Conservation (phyloP, 345 rosid genomes). For the Arabis alpina region DNA sequence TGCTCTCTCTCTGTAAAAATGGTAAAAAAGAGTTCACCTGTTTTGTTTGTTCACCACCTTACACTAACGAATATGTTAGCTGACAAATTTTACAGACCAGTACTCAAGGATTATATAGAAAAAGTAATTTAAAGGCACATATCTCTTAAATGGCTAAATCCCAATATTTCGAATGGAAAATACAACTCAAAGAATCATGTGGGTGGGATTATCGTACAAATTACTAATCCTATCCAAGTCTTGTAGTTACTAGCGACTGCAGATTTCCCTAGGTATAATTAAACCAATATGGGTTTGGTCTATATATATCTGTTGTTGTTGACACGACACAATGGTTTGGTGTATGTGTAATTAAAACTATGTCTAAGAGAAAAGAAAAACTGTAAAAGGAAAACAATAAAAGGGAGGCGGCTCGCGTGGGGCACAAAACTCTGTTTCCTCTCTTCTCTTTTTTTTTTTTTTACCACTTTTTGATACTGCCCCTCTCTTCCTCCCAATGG, state of each 20-base stretch:
- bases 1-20: not conserved
- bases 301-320: not conserved
- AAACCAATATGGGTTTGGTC: not conserved
- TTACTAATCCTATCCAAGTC: not conserved
- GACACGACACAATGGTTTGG: too few relatives aligned
- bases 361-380: not conserved
- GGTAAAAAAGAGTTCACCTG: too few relatives aligned
- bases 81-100: not conserved
- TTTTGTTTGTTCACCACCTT: too few relatives aligned
- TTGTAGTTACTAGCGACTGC: not conserved
- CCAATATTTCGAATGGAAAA: not conserved
- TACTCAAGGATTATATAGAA: not conserved
- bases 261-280: not conserved
- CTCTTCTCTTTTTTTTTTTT: not conserved
- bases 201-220: too few relatives aligned
- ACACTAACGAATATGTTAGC: not conserved
- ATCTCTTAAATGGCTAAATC: not conserved
- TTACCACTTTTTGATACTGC: slow-evolving; percentile 16
- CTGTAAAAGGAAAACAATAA: too few relatives aligned
- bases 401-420: slow-evolving; percentile 46
- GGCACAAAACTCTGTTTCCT: slow-evolving; percentile 41
- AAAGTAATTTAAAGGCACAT: not conserved
- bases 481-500: slow-evolving; percentile 35
- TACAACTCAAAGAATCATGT: too few relatives aligned
- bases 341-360: not conserved